A percentile compares a stretch with the other conserved stretches of the same genome.
phyloP scores from a whole-genome alignment of 495 filamentous ascomycete species.

The Apodospora peruviana region DNA sequence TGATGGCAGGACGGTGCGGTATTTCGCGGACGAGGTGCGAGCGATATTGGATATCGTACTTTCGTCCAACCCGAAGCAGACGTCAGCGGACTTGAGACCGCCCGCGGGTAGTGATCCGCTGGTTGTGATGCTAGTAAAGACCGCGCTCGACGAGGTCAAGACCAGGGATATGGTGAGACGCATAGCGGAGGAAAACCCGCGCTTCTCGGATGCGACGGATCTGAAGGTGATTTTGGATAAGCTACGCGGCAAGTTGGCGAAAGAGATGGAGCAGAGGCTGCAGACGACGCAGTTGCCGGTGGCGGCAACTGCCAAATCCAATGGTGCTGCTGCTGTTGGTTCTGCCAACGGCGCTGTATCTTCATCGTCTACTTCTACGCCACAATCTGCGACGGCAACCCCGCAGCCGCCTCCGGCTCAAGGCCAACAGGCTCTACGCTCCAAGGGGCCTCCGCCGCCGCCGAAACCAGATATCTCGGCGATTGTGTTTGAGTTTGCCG shows the following conservation, averaged over 20 bases:
- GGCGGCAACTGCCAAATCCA: constrained; percentile 7
- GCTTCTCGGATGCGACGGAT: constrained; percentile 38
- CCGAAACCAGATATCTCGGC: constrained; percentile 60
- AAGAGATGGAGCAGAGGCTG: constrained; percentile 24
- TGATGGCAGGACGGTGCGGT: constrained; percentile 39
- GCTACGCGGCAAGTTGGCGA: constrained; percentile 20
- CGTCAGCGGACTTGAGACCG: constrained; percentile 30
- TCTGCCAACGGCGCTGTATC: constrained; percentile 19
- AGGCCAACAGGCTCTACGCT: constrained; percentile 40
- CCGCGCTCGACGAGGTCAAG: constrained; percentile 32
- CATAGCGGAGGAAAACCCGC: constrained; percentile 34
- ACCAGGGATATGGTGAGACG: constrained; percentile 35
- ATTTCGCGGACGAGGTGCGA: constrained; percentile 44
- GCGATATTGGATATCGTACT: constrained; percentile 43
- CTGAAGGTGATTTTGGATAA: constrained; percentile 36
- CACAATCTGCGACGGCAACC: constrained; percentile 13
- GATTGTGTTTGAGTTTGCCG: constrained; percentile 79
- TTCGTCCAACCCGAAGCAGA: constrained; percentile 40
- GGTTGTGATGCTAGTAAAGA: constrained; percentile 38
- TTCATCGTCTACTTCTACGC: constrained; percentile 20
- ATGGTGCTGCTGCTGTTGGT: no score
- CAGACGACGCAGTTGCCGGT: constrained; percentile 18
- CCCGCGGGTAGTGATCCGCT: constrained; percentile 38
- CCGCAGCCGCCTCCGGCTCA: constrained; percentile 21
- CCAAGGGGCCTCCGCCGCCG: constrained; percentile 47